Conservation (phyloP, 2,329 filamentous ascomycete genomes). For the Furcasterigmium furcatum region DNA sequence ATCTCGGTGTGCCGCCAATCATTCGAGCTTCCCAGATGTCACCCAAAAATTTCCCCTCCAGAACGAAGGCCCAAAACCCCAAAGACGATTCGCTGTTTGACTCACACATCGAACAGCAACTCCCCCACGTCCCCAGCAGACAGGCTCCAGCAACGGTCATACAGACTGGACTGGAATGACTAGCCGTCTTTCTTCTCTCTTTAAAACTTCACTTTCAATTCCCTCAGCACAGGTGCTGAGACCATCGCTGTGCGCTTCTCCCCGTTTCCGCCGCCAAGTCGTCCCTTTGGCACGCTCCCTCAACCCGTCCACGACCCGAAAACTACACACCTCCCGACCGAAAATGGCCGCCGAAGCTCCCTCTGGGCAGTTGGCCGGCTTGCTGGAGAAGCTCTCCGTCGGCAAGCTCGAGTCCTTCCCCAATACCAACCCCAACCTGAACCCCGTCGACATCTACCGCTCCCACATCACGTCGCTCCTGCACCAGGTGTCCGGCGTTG, state of each 20-base stretch:
- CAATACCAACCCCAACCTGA: slow-evolving; percentile 62
- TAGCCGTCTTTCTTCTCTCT: not conserved
- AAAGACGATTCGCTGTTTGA: not conserved
- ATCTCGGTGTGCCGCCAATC: no score
- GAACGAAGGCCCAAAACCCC: not conserved
- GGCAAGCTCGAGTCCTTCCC: slow-evolving; percentile 41
- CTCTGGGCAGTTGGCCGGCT: slow-evolving; percentile 26
- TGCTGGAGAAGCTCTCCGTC: slow-evolving; percentile 30
- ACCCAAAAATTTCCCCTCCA: not conserved
- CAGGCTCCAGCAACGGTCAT: no score
- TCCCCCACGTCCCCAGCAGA: no score
- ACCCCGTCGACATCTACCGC: slow-evolving; percentile 78
- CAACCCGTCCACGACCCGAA: not conserved
- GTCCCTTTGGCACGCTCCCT: not conserved
- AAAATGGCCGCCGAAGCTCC: slow-evolving; percentile 19
- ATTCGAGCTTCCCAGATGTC: not conserved
- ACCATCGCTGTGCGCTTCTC: slow-evolving; percentile 4
- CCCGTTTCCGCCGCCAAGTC: slow-evolving; percentile 4
- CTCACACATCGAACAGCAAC: not conserved
- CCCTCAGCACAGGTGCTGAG: not conserved
- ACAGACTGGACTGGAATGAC: slow-evolving; percentile 1
- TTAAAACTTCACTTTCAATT: slow-evolving; percentile 1
- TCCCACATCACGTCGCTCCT: slow-evolving; percentile 71
- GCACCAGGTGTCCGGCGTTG: slow-evolving; percentile 66
- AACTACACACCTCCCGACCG: slow-evolving; percentile 1